A percentile compares a stretch with the other conserved stretches of the same genome.
Evolutionary conservation across 2,329 filamentous ascomycete species (phyloP).

Genomic region (Corynespora cassiicola): DNA sequence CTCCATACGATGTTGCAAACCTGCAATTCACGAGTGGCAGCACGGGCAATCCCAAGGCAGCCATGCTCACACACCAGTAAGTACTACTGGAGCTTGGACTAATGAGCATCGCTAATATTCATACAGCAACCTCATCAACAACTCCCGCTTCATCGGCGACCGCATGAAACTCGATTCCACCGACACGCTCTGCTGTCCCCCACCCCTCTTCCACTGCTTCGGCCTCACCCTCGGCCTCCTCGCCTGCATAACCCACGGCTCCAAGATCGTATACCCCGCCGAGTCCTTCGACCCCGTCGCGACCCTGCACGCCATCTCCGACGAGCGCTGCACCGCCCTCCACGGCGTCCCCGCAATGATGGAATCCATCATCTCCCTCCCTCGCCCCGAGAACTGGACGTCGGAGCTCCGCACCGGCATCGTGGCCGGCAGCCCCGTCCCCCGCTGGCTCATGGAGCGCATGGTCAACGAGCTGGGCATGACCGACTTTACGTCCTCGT

Average conservation of each 20-base stretch:
- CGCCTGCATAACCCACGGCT: conserved; percentile 75
- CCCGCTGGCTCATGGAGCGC: conserved; percentile 75
- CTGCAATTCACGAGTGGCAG: conserved; percentile 48
- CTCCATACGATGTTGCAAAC: conserved; percentile 42
- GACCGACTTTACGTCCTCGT: conserved; percentile 67
- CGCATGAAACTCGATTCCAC: conserved; percentile 70
- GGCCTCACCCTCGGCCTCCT: conserved; percentile 79
- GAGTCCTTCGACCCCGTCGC: conserved; percentile 73
- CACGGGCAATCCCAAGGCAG: conserved; percentile 46
- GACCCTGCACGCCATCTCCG: conserved; percentile 67
- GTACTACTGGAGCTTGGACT: neutral
- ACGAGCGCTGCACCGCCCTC: conserved; percentile 67
- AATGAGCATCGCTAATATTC: conserved; percentile 1
- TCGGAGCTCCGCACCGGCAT: conserved; percentile 72
- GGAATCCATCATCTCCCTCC: conserved; percentile 64
- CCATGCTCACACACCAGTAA: conserved; percentile 48
- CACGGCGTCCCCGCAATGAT: conserved; percentile 89
- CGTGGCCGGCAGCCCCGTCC: conserved; percentile 79
- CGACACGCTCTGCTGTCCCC: conserved; percentile 80
- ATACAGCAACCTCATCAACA: conserved; percentile 46
- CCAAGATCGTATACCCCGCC: conserved; percentile 76
- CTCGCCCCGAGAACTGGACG: conserved; percentile 54
- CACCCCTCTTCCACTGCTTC: conserved; percentile 86
- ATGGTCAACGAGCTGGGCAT: conserved; percentile 76
- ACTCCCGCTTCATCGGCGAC: conserved; percentile 62